Evolutionary conservation across 2,329 filamentous ascomycete genomes (phyloP).

Genomic region (Aspergillus luchuensis): DNA sequence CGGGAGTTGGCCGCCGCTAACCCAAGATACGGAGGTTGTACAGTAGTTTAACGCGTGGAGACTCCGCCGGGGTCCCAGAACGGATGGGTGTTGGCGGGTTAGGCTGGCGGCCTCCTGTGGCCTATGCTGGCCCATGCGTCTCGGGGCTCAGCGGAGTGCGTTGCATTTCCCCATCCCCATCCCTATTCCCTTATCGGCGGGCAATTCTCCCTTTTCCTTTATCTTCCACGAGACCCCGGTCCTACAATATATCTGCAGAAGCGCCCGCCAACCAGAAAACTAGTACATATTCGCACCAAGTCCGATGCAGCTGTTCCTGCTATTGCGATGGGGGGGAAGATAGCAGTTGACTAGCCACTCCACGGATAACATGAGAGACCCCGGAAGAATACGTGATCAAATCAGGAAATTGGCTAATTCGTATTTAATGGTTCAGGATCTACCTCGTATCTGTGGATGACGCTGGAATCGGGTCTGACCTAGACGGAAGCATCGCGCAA

Average conservation of each 20-base stretch:
- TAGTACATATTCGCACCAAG: conserved; percentile 2
- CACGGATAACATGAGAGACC: not conserved
- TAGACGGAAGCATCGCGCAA: not conserved
- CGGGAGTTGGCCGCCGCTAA: conserved; percentile 1
- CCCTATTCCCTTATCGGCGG: not conserved
- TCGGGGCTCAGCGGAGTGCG: not conserved
- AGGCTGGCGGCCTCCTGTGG: not conserved
- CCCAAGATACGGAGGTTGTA: not conserved
- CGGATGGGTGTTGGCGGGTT: not conserved
- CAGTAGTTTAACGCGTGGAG: not conserved
- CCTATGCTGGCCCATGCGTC: not conserved
- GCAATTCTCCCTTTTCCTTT: not conserved
- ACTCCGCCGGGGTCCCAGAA: not conserved
- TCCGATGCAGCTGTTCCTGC: conserved; percentile 1
- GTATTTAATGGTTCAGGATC: conserved; percentile 2
- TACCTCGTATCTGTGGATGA: conserved; percentile 9
- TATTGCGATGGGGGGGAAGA: not conserved
- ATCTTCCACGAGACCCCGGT: not conserved
- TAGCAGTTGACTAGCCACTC: not conserved
- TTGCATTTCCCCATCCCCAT: not conserved
- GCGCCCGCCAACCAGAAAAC: not conserved
- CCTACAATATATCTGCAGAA: not conserved
- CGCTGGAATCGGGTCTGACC: not conserved
- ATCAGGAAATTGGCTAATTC: conserved; percentile 1
- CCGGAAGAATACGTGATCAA: not conserved